Evolutionary conservation across 2,329 filamentous ascomycete genomes (phyloP).

Genomic region (Rachicladosporium sp.): DNA sequence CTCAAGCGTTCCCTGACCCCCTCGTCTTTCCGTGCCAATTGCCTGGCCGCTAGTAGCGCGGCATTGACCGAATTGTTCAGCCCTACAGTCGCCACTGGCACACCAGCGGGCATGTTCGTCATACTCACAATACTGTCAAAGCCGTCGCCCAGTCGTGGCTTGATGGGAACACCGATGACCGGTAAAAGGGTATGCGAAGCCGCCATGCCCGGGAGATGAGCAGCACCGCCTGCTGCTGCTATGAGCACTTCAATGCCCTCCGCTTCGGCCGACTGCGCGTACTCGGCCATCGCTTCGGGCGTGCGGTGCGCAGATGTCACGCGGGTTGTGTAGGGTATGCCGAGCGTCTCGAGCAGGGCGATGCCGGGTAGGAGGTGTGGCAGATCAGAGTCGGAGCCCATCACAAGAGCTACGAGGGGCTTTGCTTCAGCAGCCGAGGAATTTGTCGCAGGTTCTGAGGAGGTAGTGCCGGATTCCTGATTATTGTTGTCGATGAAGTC

Average conservation of each 20-base stretch:
- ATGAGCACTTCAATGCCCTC: conserved; percentile 35
- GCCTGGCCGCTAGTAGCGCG: conserved; percentile 34
- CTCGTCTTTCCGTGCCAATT: conserved; percentile 36
- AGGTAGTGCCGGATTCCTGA: conserved; percentile 35
- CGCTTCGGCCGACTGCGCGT: conserved; percentile 27
- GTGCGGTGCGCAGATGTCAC: conserved; percentile 62
- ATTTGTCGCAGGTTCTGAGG: conserved; percentile 26
- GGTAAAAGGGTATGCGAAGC: conserved; percentile 38
- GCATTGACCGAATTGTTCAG: conserved; percentile 37
- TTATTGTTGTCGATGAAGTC: conserved; percentile 44
- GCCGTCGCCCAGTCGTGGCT: conserved; percentile 37
- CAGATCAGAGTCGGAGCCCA: conserved; percentile 73
- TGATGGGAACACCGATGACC: conserved; percentile 40
- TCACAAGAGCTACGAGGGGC: conserved; percentile 63
- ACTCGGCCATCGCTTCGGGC: conserved; percentile 35
- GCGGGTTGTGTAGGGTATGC: conserved; percentile 58
- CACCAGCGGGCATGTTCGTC: conserved; percentile 39
- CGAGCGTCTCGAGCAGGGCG: conserved; percentile 54
- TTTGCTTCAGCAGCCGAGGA: too few relatives aligned
- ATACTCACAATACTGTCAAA: conserved; percentile 39
- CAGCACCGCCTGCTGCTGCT: conserved; percentile 37
- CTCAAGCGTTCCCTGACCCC: conserved; percentile 47
- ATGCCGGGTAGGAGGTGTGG: conserved; percentile 54
- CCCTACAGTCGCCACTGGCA: conserved; percentile 29
- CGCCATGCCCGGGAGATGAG: conserved; percentile 41